Percentiles rank a stretch among this genome's conserved stretches.
Evolutionary conservation across 306 rosid genomes (phyloP).

Genomic region (Ammopiptanthus mongolicus): DNA sequence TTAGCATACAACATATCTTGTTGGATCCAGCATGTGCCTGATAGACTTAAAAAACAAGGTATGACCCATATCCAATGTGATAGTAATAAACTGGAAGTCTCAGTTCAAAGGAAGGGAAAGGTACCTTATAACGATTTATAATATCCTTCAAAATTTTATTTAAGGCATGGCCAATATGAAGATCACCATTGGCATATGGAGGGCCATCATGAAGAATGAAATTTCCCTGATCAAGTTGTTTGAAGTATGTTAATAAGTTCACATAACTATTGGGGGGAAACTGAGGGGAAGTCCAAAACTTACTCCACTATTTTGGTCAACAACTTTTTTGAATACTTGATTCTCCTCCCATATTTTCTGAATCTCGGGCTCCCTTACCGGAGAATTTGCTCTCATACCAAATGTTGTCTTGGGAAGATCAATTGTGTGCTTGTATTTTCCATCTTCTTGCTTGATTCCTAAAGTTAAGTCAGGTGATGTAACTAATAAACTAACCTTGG

Average conservation of each 20-base stretch:
- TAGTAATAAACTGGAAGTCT: conserved; percentile 6
- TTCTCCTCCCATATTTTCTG: conserved; percentile 93
- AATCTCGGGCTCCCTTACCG: conserved; percentile 83
- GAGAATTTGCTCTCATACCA: conserved; percentile 90
- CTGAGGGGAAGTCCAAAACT: conserved; percentile 28
- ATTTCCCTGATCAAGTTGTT: conserved; percentile 47
- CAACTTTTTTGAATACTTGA: conserved; percentile 68
- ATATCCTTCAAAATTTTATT: conserved; percentile 96
- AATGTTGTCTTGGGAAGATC: conserved; percentile 92
- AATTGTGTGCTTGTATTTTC: conserved; percentile 94
- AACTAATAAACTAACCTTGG: conserved; percentile 27
- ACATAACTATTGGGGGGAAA: not conserved
- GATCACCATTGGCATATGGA: conserved; percentile 98
- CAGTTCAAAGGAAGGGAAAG: conserved; percentile 5
- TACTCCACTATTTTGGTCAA: conserved; percentile 76
- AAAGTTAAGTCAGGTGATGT: conserved; percentile 24
- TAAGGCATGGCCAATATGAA: conserved; percentile 95
- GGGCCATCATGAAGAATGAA: conserved; percentile 98
- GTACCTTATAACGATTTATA: conserved; percentile 93
- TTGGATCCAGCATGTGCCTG: not conserved
- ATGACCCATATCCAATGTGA: not conserved
- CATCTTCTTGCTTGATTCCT: conserved; percentile 80
- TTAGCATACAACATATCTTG: not conserved
- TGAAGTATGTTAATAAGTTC: conserved; percentile 27
- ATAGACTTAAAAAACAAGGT: conserved; percentile 4